Evolutionary conservation across 768 basidiomycete genomes (phyloP), one percentile per base, ranked within the genome.

Genomic region (Inosperma sp.): DNA sequence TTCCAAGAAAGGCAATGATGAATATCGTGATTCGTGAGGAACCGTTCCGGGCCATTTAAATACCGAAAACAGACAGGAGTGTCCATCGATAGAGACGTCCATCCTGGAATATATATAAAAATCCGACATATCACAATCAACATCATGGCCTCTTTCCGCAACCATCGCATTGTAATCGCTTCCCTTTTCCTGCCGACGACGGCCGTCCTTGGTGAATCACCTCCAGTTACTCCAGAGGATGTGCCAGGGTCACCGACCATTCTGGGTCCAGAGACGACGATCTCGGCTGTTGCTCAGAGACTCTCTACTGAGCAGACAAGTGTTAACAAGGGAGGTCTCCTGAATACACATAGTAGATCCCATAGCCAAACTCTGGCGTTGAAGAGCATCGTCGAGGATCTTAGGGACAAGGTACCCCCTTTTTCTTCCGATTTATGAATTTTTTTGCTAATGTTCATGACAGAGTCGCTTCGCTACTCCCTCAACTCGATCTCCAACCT

Each of bases 151-250:
- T 83, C 86, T 30, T 78, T 88, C 62, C 75, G 83, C 49, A 80
- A 81, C 67, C 84, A 87, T 65, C 74, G 89, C 26, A 76, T 86
- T 48, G 72, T 91, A 65, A 83, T 92, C 65, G 89, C 88, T 13
- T 84, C 86, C n/a, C 81, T 91, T 52, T 90, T 92, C 63, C 81
- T 91, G 29, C 89, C 89, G 30, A 80, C 79, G 52, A 86, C 88
- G 30, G 80, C 81, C 35, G 79, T 83, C 37, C 69, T 82, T 34
- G 81, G 78, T 63, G 77, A 83, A 21, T 81, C 81, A 0, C 64
- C 68, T 12, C 77, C 78, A 0, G 60, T 79, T 1, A 81, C 82
- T 0, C 80, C 83, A 8, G 72, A 74, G 56, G 37, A 33, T 57
- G 21, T 21, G 44, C 40, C 22, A 58, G 53, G n/a, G 52, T 57